phyloP scores from a whole-genome alignment of 2,329 filamentous ascomycete species.

The Cladosporium sp. region DNA sequence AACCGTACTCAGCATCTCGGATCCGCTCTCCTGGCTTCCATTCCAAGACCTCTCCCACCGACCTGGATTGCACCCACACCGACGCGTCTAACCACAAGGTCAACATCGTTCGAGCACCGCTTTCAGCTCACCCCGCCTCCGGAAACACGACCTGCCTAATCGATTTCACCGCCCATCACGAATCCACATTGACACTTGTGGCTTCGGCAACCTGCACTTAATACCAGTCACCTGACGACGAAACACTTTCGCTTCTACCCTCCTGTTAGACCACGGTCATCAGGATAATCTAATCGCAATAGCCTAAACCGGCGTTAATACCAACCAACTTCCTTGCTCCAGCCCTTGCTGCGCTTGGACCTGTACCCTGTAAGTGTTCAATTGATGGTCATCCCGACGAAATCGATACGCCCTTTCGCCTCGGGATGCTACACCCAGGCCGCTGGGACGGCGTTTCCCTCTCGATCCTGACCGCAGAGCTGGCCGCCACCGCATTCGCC shows the following conservation, averaged over 20 bases:
- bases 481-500: background rate
- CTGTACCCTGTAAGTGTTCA: slow-evolving; percentile 3
- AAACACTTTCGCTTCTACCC: background rate
- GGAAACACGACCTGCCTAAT: slow-evolving; percentile 1
- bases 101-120: slow-evolving; percentile 1
- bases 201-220: slow-evolving; percentile 9
- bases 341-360: slow-evolving; percentile 3
- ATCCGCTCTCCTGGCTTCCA: slow-evolving; percentile 25
- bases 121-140: background rate
- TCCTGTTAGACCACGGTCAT: background rate
- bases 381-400: slow-evolving; percentile 1
- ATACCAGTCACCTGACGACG: slow-evolving; percentile 6
- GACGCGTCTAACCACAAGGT: slow-evolving; percentile 10
- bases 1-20: slow-evolving; percentile 19
- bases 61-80: slow-evolving; percentile 26
- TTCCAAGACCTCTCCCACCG: slow-evolving; percentile 22
- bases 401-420: slow-evolving; percentile 6
- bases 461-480: background rate
- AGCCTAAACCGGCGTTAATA: background rate
- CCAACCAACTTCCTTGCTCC: slow-evolving; percentile 7
- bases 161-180: background rate
- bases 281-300: slow-evolving; percentile 5
- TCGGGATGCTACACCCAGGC: slow-evolving; percentile 1
- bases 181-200: slow-evolving; percentile 3
- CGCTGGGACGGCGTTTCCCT: background rate